Evolutionary conservation across 768 basidiomycete species (phyloP), one percentile per base, ranked within the genome.

Genomic region (Auricularia auricula-judae): DNA sequence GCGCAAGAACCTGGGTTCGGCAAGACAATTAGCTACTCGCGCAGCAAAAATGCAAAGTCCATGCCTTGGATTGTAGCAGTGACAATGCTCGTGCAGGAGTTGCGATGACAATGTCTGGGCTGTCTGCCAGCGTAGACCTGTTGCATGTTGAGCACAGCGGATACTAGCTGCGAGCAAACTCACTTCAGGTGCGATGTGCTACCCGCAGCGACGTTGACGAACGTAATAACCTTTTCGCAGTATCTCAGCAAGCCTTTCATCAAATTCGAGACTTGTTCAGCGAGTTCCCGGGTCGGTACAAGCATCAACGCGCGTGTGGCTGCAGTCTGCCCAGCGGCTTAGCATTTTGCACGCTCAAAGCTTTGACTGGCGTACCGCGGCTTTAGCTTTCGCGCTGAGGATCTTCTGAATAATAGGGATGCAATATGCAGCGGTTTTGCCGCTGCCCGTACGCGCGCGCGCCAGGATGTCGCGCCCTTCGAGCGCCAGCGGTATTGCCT

Each of bases 371-470:
- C 43, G 10, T 21, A 51, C 14, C 7, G 47, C 7, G 33, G 18
- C 7, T 2, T 10, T 42, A 42, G 77, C 79, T 82, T 94, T 95
- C 2, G 84, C 82, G 66, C 80, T 84, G 63, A 98, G 71, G 29
- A 98, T 86, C 74, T 93, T 95, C 73, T 98, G 94, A 0, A 92
- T 79, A 33, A 95, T 76, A 0, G 97, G 97, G 10, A 98, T 81
- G 69, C 91, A 92, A 73, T 99, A 99, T 2, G 97, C 93, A 3
- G 90, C 92, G 0, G 97, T 99, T 78, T 99, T 99, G 33, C 97
- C 97, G 65, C 91, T 94, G 18, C 97, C 97, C 3, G 97, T 99
- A 36, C 92, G 84, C 2, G 97, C 96, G 56, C 92, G 84, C 21
- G 95, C 96, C 36, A 99, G 85, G 63, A 99, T 89, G 74, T 99